Conservation (phyloP, 768 basidiomycete species). For the Coprinellus aureogranulatus region DNA sequence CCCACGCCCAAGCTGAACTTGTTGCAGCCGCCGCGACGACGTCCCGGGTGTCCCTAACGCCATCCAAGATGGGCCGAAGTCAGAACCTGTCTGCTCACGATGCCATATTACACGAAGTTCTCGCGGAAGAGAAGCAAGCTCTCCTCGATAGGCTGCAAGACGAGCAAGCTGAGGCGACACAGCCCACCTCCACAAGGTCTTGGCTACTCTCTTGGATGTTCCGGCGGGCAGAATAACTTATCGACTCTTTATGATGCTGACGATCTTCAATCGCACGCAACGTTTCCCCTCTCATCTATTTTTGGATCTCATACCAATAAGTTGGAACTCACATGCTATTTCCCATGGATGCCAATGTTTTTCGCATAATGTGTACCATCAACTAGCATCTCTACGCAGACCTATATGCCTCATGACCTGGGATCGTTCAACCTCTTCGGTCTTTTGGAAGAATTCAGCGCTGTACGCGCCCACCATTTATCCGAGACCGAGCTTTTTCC, state of each 20-base stretch:
- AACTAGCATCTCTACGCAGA: background rate
- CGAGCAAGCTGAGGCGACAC: constrained; percentile 52
- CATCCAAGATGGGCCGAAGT: constrained; percentile 24
- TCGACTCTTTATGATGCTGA: background rate
- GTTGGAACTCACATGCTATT: too few relatives aligned
- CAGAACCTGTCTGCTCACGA: constrained; percentile 55
- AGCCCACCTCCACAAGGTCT: constrained; percentile 45
- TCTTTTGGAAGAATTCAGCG: constrained; percentile 1
- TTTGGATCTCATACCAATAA: constrained; percentile 2
- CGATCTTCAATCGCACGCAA: background rate
- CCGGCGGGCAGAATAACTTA: constrained; percentile 32
- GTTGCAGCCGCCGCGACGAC: constrained; percentile 32
- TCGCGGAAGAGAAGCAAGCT: constrained; percentile 66
- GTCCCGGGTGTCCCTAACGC: constrained; percentile 36
- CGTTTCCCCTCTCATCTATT: constrained; percentile 3
- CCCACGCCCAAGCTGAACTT: constrained; percentile 45
- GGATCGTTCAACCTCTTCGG: background rate
- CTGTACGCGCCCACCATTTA: constrained; percentile 18
- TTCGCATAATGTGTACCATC: constrained; percentile 2
- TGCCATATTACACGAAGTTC: constrained; percentile 65
- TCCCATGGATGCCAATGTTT: too few relatives aligned
- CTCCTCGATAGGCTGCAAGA: constrained; percentile 50
- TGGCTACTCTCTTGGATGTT: constrained; percentile 73
- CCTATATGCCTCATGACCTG: constrained; percentile 8
- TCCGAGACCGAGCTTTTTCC: constrained; percentile 39